Conservation (phyloP, 108 stramenopile genomes). For the Aurantiochytrium sp. region DNA sequence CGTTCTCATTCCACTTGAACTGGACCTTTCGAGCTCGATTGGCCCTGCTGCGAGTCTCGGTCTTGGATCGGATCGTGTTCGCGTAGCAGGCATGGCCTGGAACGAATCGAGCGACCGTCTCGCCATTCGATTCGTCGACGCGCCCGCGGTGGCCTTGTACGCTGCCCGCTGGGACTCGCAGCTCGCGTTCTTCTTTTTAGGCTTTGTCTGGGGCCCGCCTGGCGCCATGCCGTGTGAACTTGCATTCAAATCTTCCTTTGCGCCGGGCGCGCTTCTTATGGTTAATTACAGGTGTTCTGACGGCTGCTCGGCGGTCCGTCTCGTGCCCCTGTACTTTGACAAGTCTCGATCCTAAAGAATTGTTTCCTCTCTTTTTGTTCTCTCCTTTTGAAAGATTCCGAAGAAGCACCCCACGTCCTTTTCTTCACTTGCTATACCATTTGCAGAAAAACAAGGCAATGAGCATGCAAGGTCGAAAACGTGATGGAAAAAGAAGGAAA, state of each 20-base stretch:
- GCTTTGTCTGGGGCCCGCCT: neutral
- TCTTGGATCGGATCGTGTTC: neutral
- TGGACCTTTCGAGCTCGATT: neutral
- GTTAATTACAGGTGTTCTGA: neutral
- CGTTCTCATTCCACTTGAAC: neutral
- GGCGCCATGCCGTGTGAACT: neutral
- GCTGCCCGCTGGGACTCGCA: neutral
- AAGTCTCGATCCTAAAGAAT: neutral
- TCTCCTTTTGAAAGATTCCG: neutral
- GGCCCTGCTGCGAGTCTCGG: neutral
- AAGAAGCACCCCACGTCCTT: too few relatives aligned
- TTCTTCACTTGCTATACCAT: too few relatives aligned
- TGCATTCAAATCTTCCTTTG: neutral
- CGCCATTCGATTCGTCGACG: neutral
- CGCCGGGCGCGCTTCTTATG: neutral
- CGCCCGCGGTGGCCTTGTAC: neutral
- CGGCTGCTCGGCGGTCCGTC: neutral
- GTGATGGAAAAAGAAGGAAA: too few relatives aligned
- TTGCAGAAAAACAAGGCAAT: too few relatives aligned
- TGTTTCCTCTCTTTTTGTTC: neutral
- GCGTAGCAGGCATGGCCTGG: neutral
- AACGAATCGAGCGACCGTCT: neutral
- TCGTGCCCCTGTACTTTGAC: slow-evolving; percentile 13
- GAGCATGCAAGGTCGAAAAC: too few relatives aligned
- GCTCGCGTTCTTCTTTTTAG: neutral